A percentile compares a stretch with the other conserved stretches of the same genome.
These are phyloP conservation scores for Glycine tomentella DNA, from an alignment of 306 rosid genomes.

Conservation along the genomic window DNA sequence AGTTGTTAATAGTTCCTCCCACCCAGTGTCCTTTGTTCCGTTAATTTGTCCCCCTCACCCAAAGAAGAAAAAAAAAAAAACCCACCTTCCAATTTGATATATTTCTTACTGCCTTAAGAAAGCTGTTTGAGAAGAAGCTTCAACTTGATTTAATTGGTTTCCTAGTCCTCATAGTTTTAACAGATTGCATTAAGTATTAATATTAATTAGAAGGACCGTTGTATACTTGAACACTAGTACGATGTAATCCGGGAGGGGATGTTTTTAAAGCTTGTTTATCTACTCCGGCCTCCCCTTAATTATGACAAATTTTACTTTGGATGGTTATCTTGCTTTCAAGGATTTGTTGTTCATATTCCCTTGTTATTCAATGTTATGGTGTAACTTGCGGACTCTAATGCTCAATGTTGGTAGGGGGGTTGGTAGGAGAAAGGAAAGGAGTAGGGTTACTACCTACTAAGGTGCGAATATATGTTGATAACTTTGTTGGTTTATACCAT, in stretches of 20 bases:
- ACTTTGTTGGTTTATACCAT: background rate
- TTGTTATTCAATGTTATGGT: background rate
- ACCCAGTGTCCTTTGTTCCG: constrained; percentile 29
- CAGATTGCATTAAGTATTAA: constrained; percentile 33
- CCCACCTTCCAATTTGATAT: constrained; percentile 8
- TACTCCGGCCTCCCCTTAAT: background rate
- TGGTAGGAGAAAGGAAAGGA: background rate
- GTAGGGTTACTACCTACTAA: background rate
- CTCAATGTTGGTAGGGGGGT: background rate
- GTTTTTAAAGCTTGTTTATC: background rate
- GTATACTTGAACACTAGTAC: constrained; percentile 36
- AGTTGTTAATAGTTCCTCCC: constrained; percentile 39
- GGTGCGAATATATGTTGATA: background rate
- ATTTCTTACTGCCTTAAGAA: constrained; percentile 47
- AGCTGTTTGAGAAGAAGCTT: constrained; percentile 49
- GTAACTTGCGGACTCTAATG: background rate
- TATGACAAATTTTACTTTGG: background rate
- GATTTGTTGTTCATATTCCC: background rate
- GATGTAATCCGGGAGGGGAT: constrained; percentile 6
- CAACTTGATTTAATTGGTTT: constrained; percentile 37
- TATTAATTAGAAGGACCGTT: constrained; percentile 34
- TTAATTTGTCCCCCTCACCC: background rate
- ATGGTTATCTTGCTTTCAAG: constrained; percentile 3
- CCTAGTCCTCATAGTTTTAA: constrained; percentile 24
- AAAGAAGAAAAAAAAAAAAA: background rate